phyloP scores from a whole-genome alignment of 139 green algal species.

The Spirogloea muscicola region DNA sequence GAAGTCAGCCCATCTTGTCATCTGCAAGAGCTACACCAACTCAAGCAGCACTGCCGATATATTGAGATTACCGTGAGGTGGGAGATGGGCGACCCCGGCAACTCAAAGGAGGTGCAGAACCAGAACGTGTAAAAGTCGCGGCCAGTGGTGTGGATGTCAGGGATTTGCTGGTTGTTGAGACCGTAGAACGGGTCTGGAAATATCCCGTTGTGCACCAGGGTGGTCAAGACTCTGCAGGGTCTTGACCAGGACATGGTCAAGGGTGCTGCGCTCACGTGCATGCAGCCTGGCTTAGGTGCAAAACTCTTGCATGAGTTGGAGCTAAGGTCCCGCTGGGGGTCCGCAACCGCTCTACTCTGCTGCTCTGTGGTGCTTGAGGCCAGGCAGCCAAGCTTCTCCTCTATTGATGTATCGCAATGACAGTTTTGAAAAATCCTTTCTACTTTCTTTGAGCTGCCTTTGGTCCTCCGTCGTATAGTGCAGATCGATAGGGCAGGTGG shows the following conservation, averaged over 20 bases:
- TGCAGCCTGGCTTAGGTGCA: too few species aligned
- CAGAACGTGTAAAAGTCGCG: constrained; percentile 49
- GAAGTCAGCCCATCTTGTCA: too few species aligned
- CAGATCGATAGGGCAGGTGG: too few species aligned
- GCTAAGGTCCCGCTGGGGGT: too few species aligned
- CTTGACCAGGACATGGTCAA: too few species aligned
- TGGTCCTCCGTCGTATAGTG: not conserved
- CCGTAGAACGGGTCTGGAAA: constrained; percentile 46
- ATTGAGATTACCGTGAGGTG: too few species aligned
- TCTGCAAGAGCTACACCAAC: too few species aligned
- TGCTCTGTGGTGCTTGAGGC: not conserved
- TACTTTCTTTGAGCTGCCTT: constrained; percentile 28
- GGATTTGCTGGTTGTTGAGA: constrained; percentile 30
- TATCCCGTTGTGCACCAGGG: constrained; percentile 35
- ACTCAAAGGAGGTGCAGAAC: constrained; percentile 36
- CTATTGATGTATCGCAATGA: not conserved
- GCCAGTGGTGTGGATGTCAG: constrained; percentile 28
- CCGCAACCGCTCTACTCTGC: not conserved
- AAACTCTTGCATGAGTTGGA: too few species aligned
- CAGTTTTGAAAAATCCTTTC: not conserved
- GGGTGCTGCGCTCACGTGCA: too few species aligned
- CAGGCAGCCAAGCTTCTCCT: not conserved
- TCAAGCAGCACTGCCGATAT: too few species aligned
- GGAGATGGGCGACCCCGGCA: too few species aligned
- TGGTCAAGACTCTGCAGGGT: constrained; percentile 45